phyloP scores from a whole-genome alignment of 345 rosid genomes.

The Camelina sativa region DNA sequence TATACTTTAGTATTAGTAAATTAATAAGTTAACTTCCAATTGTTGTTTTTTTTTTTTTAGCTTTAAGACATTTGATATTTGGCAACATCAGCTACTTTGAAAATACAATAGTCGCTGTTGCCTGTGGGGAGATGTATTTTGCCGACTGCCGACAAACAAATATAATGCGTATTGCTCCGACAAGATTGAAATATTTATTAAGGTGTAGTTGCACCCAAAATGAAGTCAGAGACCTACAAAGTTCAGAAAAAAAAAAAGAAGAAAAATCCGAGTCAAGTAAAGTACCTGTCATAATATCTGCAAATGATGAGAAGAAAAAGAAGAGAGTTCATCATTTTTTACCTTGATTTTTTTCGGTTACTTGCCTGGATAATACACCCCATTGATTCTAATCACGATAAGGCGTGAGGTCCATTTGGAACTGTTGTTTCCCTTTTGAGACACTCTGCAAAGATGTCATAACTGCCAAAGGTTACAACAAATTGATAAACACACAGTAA shows the following conservation, averaged over 20 bases:
- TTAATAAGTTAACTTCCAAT: neutral
- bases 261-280: neutral
- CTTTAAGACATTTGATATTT: neutral
- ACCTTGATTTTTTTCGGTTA: neutral
- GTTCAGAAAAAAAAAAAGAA: neutral
- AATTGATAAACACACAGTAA: neutral
- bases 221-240: neutral
- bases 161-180: neutral
- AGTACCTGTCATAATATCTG: neutral
- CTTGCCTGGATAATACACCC: neutral
- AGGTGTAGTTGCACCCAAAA: slow-evolving; percentile 5
- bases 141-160: neutral
- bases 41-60: neutral
- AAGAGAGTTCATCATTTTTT: neutral
- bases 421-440: slow-evolving; percentile 69
- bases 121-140: neutral
- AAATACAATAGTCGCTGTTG: neutral
- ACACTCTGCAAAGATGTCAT: slow-evolving; percentile 52
- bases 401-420: slow-evolving; percentile 78
- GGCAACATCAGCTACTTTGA: neutral
- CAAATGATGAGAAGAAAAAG: slow-evolving; percentile 8
- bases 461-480: neutral
- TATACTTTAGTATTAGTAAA: neutral
- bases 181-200: slow-evolving; percentile 4
- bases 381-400: slow-evolving; percentile 45